Evolutionary conservation across 2,329 filamentous ascomycete genomes (phyloP).

Genomic region (Ophiostoma piceae): DNA sequence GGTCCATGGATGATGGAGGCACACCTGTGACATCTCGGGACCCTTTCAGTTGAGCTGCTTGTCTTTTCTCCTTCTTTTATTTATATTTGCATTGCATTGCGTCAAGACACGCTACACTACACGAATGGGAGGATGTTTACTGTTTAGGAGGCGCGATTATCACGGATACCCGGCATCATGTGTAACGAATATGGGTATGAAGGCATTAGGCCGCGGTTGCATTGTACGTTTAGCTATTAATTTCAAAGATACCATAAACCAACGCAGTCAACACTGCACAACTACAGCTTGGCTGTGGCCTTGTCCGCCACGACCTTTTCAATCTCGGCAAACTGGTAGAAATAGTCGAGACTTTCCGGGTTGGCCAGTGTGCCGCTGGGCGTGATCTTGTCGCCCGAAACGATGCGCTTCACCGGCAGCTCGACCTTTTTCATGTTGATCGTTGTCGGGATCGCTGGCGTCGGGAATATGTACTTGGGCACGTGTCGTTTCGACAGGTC

Average conservation of each 20-base stretch:
- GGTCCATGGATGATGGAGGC: conserved; percentile 22
- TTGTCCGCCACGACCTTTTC: conserved; percentile 48
- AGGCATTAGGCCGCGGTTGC: neutral
- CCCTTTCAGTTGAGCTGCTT: neutral
- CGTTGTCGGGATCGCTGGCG: conserved; percentile 76
- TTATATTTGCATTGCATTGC: conserved; percentile 9
- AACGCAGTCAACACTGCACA: neutral
- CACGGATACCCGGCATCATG: neutral
- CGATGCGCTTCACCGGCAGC: conserved; percentile 76
- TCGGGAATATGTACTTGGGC: conserved; percentile 72
- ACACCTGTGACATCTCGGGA: conserved; percentile 20
- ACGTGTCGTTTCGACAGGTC: conserved; percentile 70
- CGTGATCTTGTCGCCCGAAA: conserved; percentile 68
- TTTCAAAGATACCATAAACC: neutral
- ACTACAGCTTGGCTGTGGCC: conserved; percentile 46
- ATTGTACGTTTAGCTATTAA: neutral
- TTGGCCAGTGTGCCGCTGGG: conserved; percentile 73
- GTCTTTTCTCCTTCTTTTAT: neutral
- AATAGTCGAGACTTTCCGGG: conserved; percentile 68
- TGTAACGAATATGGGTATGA: neutral
- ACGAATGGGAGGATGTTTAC: neutral
- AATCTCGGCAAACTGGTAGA: conserved; percentile 71
- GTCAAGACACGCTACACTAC: neutral
- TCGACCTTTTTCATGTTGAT: conserved; percentile 85
- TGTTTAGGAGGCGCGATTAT: neutral